Conservation (phyloP, 208 protist species). For the Trichomonas gallinae region DNA sequence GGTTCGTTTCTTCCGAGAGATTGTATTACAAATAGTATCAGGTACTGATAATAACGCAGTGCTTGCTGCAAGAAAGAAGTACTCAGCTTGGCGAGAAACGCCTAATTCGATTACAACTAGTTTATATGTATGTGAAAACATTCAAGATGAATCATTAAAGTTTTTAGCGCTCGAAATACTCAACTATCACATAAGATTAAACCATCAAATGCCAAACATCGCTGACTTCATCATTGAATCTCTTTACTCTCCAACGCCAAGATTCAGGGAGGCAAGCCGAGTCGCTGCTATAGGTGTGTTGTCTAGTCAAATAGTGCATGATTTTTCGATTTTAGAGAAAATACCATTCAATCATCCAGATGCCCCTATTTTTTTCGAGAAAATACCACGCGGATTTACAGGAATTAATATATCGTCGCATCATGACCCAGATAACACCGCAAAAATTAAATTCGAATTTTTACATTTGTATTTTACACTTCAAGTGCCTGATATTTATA, state of each 20-base stretch:
- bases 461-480: background rate
- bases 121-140: background rate
- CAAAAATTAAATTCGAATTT: background rate
- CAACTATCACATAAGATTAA: background rate
- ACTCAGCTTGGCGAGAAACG: background rate
- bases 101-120: background rate
- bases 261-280: background rate
- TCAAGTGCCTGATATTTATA: background rate
- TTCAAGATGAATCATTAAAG: background rate
- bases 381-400: background rate
- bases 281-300: background rate
- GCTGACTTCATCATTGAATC: background rate
- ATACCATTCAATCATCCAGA: background rate
- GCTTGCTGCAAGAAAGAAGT: background rate
- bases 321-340: background rate
- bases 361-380: background rate
- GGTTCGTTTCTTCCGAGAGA: background rate
- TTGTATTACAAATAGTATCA: background rate
- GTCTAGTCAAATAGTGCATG: background rate
- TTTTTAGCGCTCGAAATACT: background rate
- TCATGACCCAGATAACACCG: background rate
- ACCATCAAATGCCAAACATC: background rate
- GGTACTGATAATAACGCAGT: background rate
- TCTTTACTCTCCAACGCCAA: background rate
- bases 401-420: background rate